These are phyloP conservation scores for Dactylellina cionopaga DNA, from an alignment of 2,329 filamentous ascomycete genomes.

Conservation along the genomic window DNA sequence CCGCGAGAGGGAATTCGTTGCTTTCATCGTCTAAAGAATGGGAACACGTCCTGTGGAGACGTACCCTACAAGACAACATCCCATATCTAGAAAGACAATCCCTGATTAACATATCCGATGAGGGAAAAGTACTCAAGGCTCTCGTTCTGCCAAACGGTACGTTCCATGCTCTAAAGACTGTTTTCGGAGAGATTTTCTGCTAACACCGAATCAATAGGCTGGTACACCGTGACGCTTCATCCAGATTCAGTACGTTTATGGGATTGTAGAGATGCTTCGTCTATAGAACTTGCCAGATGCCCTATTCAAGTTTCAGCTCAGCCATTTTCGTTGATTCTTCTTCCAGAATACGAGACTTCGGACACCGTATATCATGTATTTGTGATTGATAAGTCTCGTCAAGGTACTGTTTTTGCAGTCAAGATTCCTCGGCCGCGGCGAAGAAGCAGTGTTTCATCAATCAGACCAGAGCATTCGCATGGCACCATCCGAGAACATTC, in stretches of 20 bases:
- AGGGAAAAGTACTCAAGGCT: constrained; percentile 80
- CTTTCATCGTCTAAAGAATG: constrained; percentile 82
- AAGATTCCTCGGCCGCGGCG: constrained; percentile 45
- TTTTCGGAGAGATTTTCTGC: neutral
- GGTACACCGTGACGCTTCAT: constrained; percentile 76
- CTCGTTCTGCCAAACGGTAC: constrained; percentile 79
- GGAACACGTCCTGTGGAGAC: constrained; percentile 82
- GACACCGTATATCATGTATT: constrained; percentile 46
- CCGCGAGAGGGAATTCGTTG: constrained; percentile 80
- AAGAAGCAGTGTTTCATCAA: constrained; percentile 47
- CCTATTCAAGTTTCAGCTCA: constrained; percentile 73
- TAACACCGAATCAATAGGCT: constrained; percentile 49
- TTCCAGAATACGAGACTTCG: constrained; percentile 73
- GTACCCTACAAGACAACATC: constrained; percentile 24
- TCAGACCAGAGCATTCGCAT: constrained; percentile 36
- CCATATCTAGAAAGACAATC: constrained; percentile 58
- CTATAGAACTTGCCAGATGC: constrained; percentile 69
- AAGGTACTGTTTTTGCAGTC: constrained; percentile 36
- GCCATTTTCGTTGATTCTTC: constrained; percentile 79
- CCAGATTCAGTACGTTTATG: constrained; percentile 77
- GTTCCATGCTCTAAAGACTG: constrained; percentile 66
- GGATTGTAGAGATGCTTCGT: constrained; percentile 74
- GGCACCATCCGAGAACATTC: constrained; percentile 62
- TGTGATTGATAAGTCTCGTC: constrained; percentile 39
- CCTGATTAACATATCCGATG: constrained; percentile 71